phyloP scores from a whole-genome alignment of 192 early-diverging fungal genomes.

The Coemansia sp. region DNA sequence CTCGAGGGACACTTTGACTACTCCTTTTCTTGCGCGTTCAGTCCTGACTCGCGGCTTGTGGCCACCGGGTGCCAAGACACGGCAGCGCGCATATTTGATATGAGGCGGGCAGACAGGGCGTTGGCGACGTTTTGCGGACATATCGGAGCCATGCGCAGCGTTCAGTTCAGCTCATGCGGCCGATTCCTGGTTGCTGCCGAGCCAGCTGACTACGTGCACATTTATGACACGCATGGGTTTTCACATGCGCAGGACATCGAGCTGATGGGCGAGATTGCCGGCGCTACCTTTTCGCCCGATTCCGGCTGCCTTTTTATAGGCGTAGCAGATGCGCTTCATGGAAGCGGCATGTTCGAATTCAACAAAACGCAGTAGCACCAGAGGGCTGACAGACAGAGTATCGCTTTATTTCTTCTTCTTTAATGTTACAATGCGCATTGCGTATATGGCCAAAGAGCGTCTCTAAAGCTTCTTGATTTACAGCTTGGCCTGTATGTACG shows the following conservation, averaged over 20 bases:
- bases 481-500: constrained; percentile 44
- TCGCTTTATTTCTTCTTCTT: no score
- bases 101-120: constrained; percentile 30
- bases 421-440: no score
- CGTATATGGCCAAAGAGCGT: no score
- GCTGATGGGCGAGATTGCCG: constrained; percentile 51
- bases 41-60: constrained; percentile 43
- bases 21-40: constrained; percentile 43
- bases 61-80: constrained; percentile 54
- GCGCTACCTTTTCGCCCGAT: constrained; percentile 49
- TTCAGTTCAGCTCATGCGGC: constrained; percentile 42
- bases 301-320: constrained; percentile 41
- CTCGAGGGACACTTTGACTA: constrained; percentile 47
- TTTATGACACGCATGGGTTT: constrained; percentile 30
- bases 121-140: constrained; percentile 32
- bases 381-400: no score
- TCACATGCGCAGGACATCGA: constrained; percentile 33
- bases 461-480: no score
- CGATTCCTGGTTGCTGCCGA: constrained; percentile 45
- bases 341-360: constrained; percentile 32
- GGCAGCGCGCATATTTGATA: constrained; percentile 48
- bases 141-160: constrained; percentile 45
- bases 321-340: constrained; percentile 41
- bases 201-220: constrained; percentile 49
- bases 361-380: background rate